Conservation (phyloP, 257 asterid species). For the Paulownia fortunei region DNA sequence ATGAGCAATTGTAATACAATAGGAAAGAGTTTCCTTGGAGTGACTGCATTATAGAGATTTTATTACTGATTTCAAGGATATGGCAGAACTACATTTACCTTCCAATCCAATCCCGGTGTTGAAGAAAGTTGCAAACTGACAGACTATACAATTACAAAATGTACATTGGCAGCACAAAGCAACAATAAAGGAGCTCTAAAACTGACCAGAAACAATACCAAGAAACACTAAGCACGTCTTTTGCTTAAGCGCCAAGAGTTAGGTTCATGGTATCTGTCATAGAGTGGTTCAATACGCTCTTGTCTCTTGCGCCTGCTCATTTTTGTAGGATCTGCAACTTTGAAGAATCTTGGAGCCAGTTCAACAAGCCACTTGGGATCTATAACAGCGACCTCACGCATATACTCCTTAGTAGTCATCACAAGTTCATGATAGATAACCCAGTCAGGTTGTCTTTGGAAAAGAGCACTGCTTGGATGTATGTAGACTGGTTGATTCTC, state of each 20-base stretch:
- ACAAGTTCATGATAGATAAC: constrained; percentile 80
- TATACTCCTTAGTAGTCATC: constrained; percentile 84
- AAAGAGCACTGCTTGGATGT: constrained; percentile 81
- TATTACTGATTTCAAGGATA: neutral
- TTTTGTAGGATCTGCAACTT: constrained; percentile 69
- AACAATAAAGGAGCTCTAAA: neutral
- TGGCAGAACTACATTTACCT: neutral
- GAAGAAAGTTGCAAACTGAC: neutral
- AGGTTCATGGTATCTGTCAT: constrained; percentile 75
- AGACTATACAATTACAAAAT: neutral
- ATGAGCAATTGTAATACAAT: neutral
- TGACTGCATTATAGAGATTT: neutral
- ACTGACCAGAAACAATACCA: constrained; percentile 21
- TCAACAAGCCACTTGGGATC: constrained; percentile 89
- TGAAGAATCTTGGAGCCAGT: constrained; percentile 82
- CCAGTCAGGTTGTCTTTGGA: constrained; percentile 83
- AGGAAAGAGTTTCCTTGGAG: neutral
- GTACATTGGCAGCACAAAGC: constrained; percentile 17
- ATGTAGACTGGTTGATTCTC: constrained; percentile 81
- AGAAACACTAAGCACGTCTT: constrained; percentile 54
- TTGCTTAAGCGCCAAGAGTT: constrained; percentile 81
- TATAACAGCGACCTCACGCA: constrained; percentile 75
- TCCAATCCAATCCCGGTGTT: neutral
- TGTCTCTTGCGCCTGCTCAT: constrained; percentile 85
- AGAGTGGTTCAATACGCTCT: constrained; percentile 79